Evolutionary conservation across 1,284 basidiomycete genomes (phyloP).

Genomic region (Ustilago esculenta): DNA sequence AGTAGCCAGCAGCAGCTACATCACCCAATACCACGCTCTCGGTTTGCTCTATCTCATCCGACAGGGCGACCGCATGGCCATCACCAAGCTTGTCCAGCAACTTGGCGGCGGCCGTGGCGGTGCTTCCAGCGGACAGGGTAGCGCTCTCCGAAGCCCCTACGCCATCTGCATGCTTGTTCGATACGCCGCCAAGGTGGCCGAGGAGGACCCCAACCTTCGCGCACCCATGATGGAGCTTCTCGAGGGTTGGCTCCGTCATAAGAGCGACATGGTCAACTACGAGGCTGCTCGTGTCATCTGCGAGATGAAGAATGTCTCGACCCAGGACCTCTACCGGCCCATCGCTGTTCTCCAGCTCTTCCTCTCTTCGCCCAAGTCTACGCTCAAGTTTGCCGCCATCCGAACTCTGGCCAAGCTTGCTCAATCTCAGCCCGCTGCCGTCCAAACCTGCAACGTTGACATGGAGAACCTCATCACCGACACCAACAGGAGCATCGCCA

Average conservation of each 20-base stretch:
- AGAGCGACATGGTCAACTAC: conserved; percentile 99
- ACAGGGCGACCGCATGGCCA: conserved; percentile 97
- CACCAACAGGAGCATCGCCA: conserved; percentile 93
- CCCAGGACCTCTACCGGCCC: conserved; percentile 82
- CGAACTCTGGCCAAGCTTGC: conserved; percentile 83
- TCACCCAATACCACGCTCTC: conserved; percentile 96
- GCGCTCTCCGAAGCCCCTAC: conserved; percentile 90
- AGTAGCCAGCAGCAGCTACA: conserved; percentile 74
- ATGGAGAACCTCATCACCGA: conserved; percentile 98
- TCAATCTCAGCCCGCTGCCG: conserved; percentile 84
- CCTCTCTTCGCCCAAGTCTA: conserved; percentile 68
- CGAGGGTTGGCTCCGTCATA: conserved; percentile 95
- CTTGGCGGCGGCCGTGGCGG: conserved; percentile 69
- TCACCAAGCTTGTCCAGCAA: conserved; percentile 99
- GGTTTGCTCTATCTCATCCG: conserved; percentile 93
- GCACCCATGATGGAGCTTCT: conserved; percentile 84
- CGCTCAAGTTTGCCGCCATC: conserved; percentile 96
- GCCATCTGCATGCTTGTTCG: conserved; percentile 99
- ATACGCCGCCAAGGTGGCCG: conserved; percentile 96
- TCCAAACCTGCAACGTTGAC: conserved; percentile 94
- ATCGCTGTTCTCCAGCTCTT: conserved; percentile 71
- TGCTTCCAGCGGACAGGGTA: conserved; percentile 77
- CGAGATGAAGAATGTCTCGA: conserved; percentile 86
- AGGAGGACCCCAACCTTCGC: conserved; percentile 79
- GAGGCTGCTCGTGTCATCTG: conserved; percentile 97